A percentile compares a stretch with the other conserved stretches of the same genome.
phyloP scores from a whole-genome alignment of 1,284 basidiomycete genomes.

The Lentinula novae-zelandiae region DNA sequence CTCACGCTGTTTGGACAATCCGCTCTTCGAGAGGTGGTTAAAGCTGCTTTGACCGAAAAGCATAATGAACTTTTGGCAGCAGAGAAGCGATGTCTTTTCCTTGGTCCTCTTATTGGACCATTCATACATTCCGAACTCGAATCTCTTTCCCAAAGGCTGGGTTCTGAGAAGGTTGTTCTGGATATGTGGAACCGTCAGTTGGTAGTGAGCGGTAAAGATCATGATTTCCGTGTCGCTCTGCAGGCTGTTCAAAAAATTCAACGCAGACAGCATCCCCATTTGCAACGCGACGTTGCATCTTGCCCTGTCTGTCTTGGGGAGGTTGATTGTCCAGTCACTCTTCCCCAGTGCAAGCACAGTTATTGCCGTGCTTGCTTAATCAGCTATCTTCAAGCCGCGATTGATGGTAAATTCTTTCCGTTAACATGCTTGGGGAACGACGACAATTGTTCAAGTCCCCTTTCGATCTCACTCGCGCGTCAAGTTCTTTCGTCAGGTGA shows the following conservation, averaged over 20 bases:
- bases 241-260: slow-evolving; percentile 33
- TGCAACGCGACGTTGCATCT: slow-evolving; percentile 20
- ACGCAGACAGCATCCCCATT: slow-evolving; percentile 24
- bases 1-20: slow-evolving; percentile 53
- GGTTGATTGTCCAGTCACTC: slow-evolving; percentile 42
- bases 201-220: slow-evolving; percentile 31
- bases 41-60: slow-evolving; percentile 41
- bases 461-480: slow-evolving; percentile 49
- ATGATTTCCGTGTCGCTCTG: slow-evolving; percentile 31
- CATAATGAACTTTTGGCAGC: slow-evolving; percentile 37
- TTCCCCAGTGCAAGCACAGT: slow-evolving; percentile 54
- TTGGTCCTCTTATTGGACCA: slow-evolving; percentile 41
- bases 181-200: slow-evolving; percentile 30
- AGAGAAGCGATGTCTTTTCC: slow-evolving; percentile 37
- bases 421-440: slow-evolving; percentile 61
- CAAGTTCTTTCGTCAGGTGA: slow-evolving; percentile 45
- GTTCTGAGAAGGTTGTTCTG: slow-evolving; percentile 35
- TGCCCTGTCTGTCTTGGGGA: slow-evolving; percentile 64
- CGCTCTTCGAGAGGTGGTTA: slow-evolving; percentile 33
- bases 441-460: slow-evolving; percentile 46
- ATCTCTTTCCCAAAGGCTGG: slow-evolving; percentile 29
- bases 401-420: slow-evolving; percentile 61
- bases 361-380: slow-evolving; percentile 62
- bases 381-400: slow-evolving; percentile 51
- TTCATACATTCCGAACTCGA: slow-evolving; percentile 40